Conservation (phyloP, 2,329 filamentous ascomycete genomes). For the Nannizziopsis arthrosporioides region DNA sequence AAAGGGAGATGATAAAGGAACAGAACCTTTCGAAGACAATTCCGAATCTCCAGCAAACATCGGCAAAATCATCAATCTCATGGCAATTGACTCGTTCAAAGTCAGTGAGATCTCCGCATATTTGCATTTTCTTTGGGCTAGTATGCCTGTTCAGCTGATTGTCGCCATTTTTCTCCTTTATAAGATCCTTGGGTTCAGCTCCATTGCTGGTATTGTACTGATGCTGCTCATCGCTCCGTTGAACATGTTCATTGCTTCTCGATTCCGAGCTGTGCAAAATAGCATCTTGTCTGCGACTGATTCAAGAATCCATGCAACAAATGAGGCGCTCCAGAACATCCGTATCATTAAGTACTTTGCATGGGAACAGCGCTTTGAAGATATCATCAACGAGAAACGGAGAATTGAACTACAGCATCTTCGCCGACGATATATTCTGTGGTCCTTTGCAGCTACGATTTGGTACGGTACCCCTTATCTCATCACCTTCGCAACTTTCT, state of each 20-base stretch:
- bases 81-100: conserved; percentile 99
- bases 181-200: conserved; percentile 79
- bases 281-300: conserved; percentile 86
- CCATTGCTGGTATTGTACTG: conserved; percentile 80
- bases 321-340: conserved; percentile 94
- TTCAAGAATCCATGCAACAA: conserved; percentile 89
- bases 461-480: conserved; percentile 94
- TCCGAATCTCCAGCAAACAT: conserved; percentile 70
- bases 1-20: conserved; percentile 27
- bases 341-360: conserved; percentile 99
- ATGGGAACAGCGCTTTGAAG: conserved; percentile 86
- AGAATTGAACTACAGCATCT: conserved; percentile 64
- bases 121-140: conserved; percentile 87
- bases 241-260: conserved; percentile 78
- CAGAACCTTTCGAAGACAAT: conserved; percentile 20
- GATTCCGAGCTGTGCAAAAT: conserved; percentile 78
- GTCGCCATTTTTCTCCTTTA: conserved; percentile 75
- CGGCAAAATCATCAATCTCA: conserved; percentile 98
- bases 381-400: conserved; percentile 80
- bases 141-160: conserved; percentile 75
- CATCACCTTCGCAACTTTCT: conserved; percentile 93
- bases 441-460: conserved; percentile 81
- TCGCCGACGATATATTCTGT: conserved; percentile 74
- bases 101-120: conserved; percentile 91
- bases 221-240: conserved; percentile 82